A percentile compares a stretch with the other conserved stretches of the same genome.
phyloP scores from a whole-genome alignment of 345 rosid genomes.

The Carallia brachiata region DNA sequence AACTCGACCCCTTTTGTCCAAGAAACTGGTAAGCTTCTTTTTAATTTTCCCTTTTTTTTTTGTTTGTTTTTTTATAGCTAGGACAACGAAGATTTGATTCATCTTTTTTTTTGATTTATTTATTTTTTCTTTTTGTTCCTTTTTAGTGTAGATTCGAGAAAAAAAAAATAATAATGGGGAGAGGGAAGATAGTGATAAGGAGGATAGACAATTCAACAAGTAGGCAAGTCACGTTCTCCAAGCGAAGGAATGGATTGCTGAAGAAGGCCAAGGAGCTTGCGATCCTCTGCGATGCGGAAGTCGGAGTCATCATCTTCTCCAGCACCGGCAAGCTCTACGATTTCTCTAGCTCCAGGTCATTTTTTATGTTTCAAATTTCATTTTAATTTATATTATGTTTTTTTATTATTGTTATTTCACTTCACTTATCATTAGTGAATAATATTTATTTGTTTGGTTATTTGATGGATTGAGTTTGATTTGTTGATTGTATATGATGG shows the following conservation, averaged over 20 bases:
- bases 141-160: too few species aligned
- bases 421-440: too few species aligned
- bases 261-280: conserved; percentile 60
- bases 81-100: too few species aligned
- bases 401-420: too few species aligned
- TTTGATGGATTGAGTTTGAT: too few species aligned
- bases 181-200: conserved; percentile 60
- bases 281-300: conserved; percentile 57
- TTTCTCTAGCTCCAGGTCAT: conserved; percentile 50
- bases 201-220: conserved; percentile 60
- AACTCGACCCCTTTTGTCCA: background rate
- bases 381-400: too few species aligned
- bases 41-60: background rate
- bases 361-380: too few species aligned
- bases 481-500: too few species aligned
- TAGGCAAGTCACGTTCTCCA: conserved; percentile 62
- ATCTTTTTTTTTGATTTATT: too few species aligned
- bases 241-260: conserved; percentile 49
- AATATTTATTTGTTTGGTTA: too few species aligned
- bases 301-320: conserved; percentile 56
- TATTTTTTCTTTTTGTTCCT: too few species aligned
- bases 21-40: background rate
- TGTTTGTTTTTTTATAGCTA: too few species aligned
- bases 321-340: conserved; percentile 54
- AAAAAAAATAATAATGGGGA: conserved; percentile 37